Conservation (phyloP, 805 yeast genomes). For the Saturnispora dispora region DNA sequence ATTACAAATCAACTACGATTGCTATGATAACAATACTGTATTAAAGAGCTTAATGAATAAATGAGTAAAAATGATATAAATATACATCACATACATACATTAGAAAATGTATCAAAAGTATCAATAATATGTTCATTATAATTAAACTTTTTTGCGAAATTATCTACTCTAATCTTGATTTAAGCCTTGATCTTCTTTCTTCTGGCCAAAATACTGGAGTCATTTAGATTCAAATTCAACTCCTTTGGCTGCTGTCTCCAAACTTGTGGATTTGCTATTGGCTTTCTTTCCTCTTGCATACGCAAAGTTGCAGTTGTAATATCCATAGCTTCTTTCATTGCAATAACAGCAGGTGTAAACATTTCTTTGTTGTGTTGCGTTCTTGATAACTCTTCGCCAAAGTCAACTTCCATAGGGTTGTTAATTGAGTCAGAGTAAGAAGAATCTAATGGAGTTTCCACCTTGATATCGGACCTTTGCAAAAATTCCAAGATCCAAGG, state of each 20-base stretch:
- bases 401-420: slow-evolving; percentile 3
- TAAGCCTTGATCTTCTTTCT: slow-evolving; percentile 14
- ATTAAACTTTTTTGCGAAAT: background rate
- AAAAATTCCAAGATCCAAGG: slow-evolving; percentile 55
- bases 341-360: slow-evolving; percentile 51
- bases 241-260: slow-evolving; percentile 13
- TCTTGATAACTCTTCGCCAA: slow-evolving; percentile 5
- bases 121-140: background rate
- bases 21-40: background rate
- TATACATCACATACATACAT: background rate
- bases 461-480: slow-evolving; percentile 18
- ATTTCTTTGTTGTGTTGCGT: slow-evolving; percentile 19
- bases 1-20: background rate
- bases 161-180: background rate
- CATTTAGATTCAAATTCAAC: slow-evolving; percentile 40
- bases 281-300: slow-evolving; percentile 42
- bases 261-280: background rate
- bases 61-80: too few relatives aligned
- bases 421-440: background rate
- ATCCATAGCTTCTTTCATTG: slow-evolving; percentile 51
- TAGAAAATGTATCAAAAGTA: background rate
- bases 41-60: background rate
- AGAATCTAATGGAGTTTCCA: background rate
- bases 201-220: slow-evolving; percentile 47
- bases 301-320: slow-evolving; percentile 43